Evolutionary conservation across 495 filamentous ascomycete genomes (phyloP), one percentile per base, ranked within the genome.

Genomic region (Trichoderma gamsii): DNA sequence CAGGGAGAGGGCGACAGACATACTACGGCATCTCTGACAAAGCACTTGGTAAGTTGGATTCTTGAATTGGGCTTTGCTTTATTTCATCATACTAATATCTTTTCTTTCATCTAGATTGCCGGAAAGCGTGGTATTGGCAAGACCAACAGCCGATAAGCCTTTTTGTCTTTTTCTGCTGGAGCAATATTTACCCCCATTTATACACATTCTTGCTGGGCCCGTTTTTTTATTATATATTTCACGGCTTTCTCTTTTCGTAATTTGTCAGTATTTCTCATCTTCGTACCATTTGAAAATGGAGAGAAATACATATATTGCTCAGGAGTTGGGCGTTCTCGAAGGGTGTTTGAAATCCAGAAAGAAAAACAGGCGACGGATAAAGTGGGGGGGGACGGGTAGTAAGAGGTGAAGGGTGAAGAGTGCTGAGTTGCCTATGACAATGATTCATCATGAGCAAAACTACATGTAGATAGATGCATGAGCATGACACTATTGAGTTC

Each of bases 1-100:
- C 88, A 91, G 83, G 95, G 95, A 80, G 95, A 99, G 82, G 93
- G 92, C 46, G 95, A 99, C 86, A 85, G 95, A 75, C 96, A 98
- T 80, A 89, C 88, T 65, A 88, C 88, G 67, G 88, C 89, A 11
- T 83, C 89, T 56, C 79, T 96, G 76, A 87, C 90, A 65, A 99
- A 96, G 82, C 93, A 97, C 81, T 84, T 99, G 86, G 92, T 97
- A 85, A 73, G 88, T 84, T 38, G 52, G 18, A 44, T 18, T 29
- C 18, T 27, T 65, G 7, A 0, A 35, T 18, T 27, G 18, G 35
- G 35, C 8, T 49, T 29, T 27, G 25, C 29, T 63, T 46, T 32
- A 15, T 44, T 7, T 44, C 38, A 7, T 32, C 32, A 38, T 73
- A 21, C 79, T 84, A 76, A 83, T 69, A 18, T 13, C 25, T 13